phyloP scores from a whole-genome alignment of 805 yeast genomes.

The Pichia cephalocereana region DNA sequence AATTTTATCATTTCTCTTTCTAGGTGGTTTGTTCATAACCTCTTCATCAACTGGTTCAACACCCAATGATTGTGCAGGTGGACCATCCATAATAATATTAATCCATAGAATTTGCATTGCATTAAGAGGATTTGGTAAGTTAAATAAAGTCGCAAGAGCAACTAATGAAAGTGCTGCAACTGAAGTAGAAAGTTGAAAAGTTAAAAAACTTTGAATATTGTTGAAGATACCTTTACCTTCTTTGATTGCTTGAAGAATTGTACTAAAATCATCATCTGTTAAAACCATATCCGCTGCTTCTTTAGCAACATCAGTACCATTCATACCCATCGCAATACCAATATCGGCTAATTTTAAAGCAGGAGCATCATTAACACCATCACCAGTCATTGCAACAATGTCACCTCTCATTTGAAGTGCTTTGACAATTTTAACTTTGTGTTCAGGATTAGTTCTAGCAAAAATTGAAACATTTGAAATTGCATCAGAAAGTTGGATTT shows the following conservation, averaged over 20 bases:
- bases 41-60: conserved; percentile 96
- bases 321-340: conserved; percentile 88
- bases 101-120: conserved; percentile 99
- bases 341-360: conserved; percentile 93
- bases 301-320: conserved; percentile 97
- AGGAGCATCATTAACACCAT: conserved; percentile 98
- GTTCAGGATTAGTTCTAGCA: conserved; percentile 94
- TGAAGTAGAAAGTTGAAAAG: conserved; percentile 92
- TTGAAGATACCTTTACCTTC: conserved; percentile 97
- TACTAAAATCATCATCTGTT: conserved; percentile 94
- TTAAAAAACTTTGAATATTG: conserved; percentile 88
- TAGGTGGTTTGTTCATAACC: conserved; percentile 94
- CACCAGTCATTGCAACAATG: conserved; percentile 99
- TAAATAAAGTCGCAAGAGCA: conserved; percentile 79
- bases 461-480: conserved; percentile 80
- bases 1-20: conserved; percentile 78
- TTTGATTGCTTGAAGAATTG: conserved; percentile 86
- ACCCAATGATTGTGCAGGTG: conserved; percentile 96
- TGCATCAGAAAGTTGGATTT: conserved; percentile 62
- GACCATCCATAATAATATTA: conserved; percentile 97
- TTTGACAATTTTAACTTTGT: conserved; percentile 79
- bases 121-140: conserved; percentile 86
- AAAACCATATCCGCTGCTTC: conserved; percentile 98
- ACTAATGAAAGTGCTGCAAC: conserved; percentile 89
- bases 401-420: conserved; percentile 89